phyloP scores from a whole-genome alignment of 305 asterid genomes.

The Plantago lanceolata region DNA sequence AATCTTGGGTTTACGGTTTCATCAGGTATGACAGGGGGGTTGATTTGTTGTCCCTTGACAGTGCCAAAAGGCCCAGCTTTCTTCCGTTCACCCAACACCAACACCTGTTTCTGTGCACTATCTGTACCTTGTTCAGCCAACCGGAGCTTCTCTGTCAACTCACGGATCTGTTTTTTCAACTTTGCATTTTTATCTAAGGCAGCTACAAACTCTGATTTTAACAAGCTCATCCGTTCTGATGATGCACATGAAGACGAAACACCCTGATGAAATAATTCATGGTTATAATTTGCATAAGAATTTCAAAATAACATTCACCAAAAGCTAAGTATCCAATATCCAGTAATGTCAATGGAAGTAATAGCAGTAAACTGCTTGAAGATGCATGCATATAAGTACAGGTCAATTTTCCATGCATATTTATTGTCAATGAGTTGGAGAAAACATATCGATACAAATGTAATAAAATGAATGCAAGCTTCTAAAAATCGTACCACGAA shows the following conservation, averaged over 20 bases:
- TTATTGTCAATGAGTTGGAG: too few relatives aligned
- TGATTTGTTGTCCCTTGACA: slow-evolving; percentile 40
- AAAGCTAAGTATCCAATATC: background rate
- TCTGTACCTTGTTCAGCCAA: slow-evolving; percentile 44
- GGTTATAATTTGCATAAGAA: slow-evolving; percentile 3
- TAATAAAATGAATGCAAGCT: too few relatives aligned
- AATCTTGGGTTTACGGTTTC: slow-evolving; percentile 46
- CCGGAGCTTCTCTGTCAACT: slow-evolving; percentile 37
- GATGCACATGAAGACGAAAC: slow-evolving; percentile 34
- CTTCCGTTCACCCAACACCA: slow-evolving; percentile 35
- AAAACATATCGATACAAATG: too few relatives aligned
- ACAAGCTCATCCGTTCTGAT: slow-evolving; percentile 40
- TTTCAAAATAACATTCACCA: background rate
- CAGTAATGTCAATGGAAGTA: too few relatives aligned
- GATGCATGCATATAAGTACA: too few relatives aligned
- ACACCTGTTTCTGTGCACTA: slow-evolving; percentile 36
- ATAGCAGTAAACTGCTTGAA: background rate
- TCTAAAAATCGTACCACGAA: too few relatives aligned
- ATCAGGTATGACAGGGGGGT: slow-evolving; percentile 37
- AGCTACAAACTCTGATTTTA: slow-evolving; percentile 40
- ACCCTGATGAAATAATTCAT: slow-evolving; percentile 27
- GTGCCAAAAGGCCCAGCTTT: slow-evolving; percentile 46
- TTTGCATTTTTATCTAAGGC: slow-evolving; percentile 38
- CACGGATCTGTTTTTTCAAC: slow-evolving; percentile 36
- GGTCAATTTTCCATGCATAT: too few relatives aligned